Evolutionary conservation across 768 basidiomycete genomes (phyloP).

Genomic region (Sarcodon sp.): DNA sequence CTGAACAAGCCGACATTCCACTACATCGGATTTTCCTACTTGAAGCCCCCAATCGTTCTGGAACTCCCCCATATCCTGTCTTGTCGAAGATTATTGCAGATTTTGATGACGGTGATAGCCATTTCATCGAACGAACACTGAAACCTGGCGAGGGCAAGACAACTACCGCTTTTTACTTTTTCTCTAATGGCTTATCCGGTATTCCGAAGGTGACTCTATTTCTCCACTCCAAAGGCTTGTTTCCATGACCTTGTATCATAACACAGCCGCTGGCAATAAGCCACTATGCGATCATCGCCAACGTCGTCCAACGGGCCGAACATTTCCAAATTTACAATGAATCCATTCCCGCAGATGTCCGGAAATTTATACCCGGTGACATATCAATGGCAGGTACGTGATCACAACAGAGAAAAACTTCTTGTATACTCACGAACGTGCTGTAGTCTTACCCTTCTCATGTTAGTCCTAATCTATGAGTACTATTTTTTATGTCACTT

Average conservation of each 20-base stretch:
- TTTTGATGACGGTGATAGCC: conserved; percentile 11
- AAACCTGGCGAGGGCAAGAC: conserved; percentile 47
- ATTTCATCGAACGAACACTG: conserved; percentile 39
- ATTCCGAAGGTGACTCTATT: conserved; percentile 43
- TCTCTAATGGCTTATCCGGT: conserved; percentile 70
- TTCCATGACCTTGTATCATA: conserved; percentile 30
- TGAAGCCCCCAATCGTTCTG: conserved; percentile 6
- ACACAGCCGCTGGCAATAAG: conserved; percentile 26
- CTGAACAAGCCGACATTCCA: conserved; percentile 9
- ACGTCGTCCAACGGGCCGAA: conserved; percentile 13
- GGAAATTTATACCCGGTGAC: conserved; percentile 13
- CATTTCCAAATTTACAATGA: conserved; percentile 7
- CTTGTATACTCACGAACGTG: too few relatives aligned
- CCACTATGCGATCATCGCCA: conserved; percentile 18
- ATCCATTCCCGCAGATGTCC: conserved; percentile 7
- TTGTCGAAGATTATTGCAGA: conserved; percentile 10
- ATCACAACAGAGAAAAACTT: too few relatives aligned
- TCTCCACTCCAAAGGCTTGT: too few relatives aligned
- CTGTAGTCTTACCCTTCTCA: neutral
- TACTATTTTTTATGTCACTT: neutral
- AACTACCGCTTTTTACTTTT: conserved; percentile 60
- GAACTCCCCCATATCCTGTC: conserved; percentile 1
- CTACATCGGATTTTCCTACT: conserved; percentile 11
- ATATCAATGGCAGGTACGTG: conserved; percentile 7
- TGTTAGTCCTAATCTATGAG: neutral